Evolutionary conservation across 257 asterid genomes (phyloP).

Genomic region (Jacaranda copaia): DNA sequence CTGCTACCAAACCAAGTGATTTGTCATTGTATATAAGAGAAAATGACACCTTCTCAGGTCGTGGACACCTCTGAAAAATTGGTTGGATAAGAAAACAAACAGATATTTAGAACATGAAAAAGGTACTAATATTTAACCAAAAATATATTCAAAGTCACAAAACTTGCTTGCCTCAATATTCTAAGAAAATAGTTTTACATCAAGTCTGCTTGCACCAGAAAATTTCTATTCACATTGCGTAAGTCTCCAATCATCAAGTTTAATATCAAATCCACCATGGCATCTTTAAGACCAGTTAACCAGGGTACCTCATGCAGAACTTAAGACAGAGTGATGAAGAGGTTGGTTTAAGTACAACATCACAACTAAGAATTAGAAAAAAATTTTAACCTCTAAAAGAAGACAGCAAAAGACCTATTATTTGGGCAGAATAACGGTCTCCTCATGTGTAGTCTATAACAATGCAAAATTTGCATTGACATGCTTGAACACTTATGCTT

Average conservation of each 20-base stretch:
- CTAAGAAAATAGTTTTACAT: slow-evolving; percentile 8
- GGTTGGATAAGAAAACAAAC: slow-evolving; percentile 62
- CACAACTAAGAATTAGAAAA: slow-evolving; percentile 23
- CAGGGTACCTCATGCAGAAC: slow-evolving; percentile 18
- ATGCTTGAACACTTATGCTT: background rate
- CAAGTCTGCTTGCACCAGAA: background rate
- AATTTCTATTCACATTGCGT: slow-evolving; percentile 11
- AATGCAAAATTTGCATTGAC: slow-evolving; percentile 9
- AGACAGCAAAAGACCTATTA: slow-evolving; percentile 15
- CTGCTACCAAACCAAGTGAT: slow-evolving; percentile 89
- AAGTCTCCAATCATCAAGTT: slow-evolving; percentile 30
- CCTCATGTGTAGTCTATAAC: background rate
- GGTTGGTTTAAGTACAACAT: slow-evolving; percentile 13
- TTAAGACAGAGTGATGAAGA: slow-evolving; percentile 29
- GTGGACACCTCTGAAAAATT: slow-evolving; percentile 90
- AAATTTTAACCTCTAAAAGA: background rate
- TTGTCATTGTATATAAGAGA: slow-evolving; percentile 92
- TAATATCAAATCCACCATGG: background rate
- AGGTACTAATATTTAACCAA: slow-evolving; percentile 16
- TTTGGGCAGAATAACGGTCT: background rate
- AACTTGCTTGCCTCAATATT: slow-evolving; percentile 9
- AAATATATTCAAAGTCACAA: slow-evolving; percentile 23
- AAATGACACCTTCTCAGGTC: slow-evolving; percentile 98
- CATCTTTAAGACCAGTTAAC: slow-evolving; percentile 24
- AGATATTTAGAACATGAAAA: slow-evolving; percentile 36